A percentile compares a stretch with the other conserved stretches of the same genome.
Conservation (phyloP, 1,284 basidiomycete species). For the Pseudozyma sp. region DNA sequence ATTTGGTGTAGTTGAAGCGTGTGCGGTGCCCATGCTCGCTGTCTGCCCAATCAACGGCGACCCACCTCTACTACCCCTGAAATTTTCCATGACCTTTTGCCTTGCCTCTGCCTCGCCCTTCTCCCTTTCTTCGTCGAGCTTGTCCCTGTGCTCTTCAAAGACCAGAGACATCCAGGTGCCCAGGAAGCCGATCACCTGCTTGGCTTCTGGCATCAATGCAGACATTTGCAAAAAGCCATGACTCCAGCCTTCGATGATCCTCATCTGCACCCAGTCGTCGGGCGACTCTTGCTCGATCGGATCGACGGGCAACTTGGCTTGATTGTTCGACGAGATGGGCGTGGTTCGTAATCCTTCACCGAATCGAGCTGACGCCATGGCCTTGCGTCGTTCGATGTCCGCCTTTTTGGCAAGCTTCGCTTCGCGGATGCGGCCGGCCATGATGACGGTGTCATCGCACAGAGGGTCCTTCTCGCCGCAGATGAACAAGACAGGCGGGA, state of each 20-base stretch:
- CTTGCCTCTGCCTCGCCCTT: slow-evolving; percentile 21
- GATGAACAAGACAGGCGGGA: slow-evolving; percentile 83
- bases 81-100: slow-evolving; percentile 12
- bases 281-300: slow-evolving; percentile 78
- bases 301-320: slow-evolving; percentile 69
- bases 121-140: slow-evolving; percentile 42
- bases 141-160: slow-evolving; percentile 72
- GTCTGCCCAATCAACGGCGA: slow-evolving; percentile 5
- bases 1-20: neutral
- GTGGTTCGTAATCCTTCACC: slow-evolving; percentile 72
- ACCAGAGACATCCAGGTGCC: slow-evolving; percentile 91
- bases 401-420: slow-evolving; percentile 80
- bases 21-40: slow-evolving; percentile 6
- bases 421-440: slow-evolving; percentile 90
- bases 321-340: slow-evolving; percentile 57
- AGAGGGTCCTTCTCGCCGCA: slow-evolving; percentile 89
- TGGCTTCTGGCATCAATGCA: slow-evolving; percentile 83
- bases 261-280: slow-evolving; percentile 94
- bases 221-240: slow-evolving; percentile 79
- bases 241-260: slow-evolving; percentile 68
- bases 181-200: slow-evolving; percentile 83
- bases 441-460: slow-evolving; percentile 78
- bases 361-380: slow-evolving; percentile 66
- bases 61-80: slow-evolving; percentile 2
- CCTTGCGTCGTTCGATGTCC: slow-evolving; percentile 70